Evolutionary conservation across 1,284 basidiomycete genomes (phyloP), one percentile per base, ranked within the genome.

Genomic region (Moesziomyces globuligerus): DNA sequence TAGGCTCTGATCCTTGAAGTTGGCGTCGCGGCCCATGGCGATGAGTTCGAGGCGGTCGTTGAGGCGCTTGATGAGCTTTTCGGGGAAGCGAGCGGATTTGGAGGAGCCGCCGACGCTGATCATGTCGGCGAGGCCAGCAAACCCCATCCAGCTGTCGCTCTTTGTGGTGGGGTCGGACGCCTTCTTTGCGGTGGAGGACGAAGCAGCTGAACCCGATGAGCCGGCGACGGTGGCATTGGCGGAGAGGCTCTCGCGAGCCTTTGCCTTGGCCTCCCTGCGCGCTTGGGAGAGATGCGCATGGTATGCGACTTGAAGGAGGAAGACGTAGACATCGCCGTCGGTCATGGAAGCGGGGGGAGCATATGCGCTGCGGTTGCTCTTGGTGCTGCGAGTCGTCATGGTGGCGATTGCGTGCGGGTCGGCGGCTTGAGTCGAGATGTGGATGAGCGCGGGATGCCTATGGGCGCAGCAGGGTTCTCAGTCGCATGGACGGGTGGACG

Each of bases 281-380:
- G 52, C 15, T 28, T 53, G 49, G 1, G 56, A 18, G 11, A 72
- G 60, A 26, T 75, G 55, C 6, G 58, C 64, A 47, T 75, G 66
- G 34, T 74, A 77, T 26, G 78, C 76, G 4, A 74, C 70, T 51
- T 81, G 79, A 10, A 81, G 70, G 13, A 80, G 60, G 37, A 74
- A 81, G 32, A 79, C 76, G 42, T 81, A 81, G 43, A 80, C 76
- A 21, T 81, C 79, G 39, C 78, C 78, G 38, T 81, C 79, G 7
- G 78, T 76, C 57, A 81, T 72, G 39, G 48, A 48, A 15, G 65
- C 55, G 51, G 48, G 50, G 17, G 45, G 48, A 13, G 45, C 65
- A 23, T 59, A 55, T 25, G 46, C 58, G 51, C 65, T 67, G 18
- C 51, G 49, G 11, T 43, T 62, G 69, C 74, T 76, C 18, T 45